A percentile compares a stretch with the other conserved stretches of the same genome.
Conservation (phyloP, 148 eudicot species). For the Chenopodium berlandieri region DNA sequence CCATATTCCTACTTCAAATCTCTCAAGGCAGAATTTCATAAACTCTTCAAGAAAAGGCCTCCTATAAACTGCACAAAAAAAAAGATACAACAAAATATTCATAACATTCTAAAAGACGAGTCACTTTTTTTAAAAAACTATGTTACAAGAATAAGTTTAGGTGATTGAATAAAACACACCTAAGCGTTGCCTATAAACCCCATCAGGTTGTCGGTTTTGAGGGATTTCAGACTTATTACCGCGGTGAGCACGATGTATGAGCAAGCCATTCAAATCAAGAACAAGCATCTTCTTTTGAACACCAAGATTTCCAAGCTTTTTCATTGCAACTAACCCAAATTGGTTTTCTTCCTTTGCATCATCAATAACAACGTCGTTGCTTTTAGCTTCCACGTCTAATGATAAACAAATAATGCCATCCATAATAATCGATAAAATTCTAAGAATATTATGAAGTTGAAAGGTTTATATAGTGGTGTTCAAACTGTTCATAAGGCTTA, state of each 20-base stretch:
- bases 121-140: too few species aligned
- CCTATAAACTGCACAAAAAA: conserved; percentile 34
- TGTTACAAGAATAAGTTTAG: too few species aligned
- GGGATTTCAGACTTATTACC: conserved; percentile 6
- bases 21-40: conserved; percentile 45
- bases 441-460: neutral
- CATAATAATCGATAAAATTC: too few species aligned
- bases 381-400: too few species aligned
- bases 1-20: conserved; percentile 56
- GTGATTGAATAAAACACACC: neutral
- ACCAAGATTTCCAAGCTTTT: too few species aligned
- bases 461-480: too few species aligned
- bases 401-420: too few species aligned
- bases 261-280: conserved; percentile 12
- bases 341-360: too few species aligned
- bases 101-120: too few species aligned
- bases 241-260: neutral
- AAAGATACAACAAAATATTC: neutral
- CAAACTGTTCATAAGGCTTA: too few species aligned
- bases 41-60: conserved; percentile 48
- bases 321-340: too few species aligned
- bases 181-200: neutral
- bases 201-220: neutral
- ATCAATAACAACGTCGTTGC: too few species aligned
- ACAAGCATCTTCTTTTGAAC: conserved; percentile 12